Evolutionary conservation across 352 stramenopile species (phyloP).

Genomic region (Phytopythium mirpurense): DNA sequence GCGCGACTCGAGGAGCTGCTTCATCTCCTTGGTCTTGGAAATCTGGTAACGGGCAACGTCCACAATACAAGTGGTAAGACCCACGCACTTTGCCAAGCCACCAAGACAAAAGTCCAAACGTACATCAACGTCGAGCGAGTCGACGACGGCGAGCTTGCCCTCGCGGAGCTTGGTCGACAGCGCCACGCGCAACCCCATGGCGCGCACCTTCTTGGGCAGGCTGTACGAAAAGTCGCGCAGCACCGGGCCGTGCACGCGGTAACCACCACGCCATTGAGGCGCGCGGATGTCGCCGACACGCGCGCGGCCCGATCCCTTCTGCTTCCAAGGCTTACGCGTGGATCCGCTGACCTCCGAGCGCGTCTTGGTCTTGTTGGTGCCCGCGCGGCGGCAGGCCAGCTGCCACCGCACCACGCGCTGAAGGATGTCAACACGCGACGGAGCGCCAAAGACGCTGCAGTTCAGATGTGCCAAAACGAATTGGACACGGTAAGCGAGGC

Average conservation of each 20-base stretch:
- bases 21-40: constrained; percentile 86
- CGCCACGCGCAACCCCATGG: constrained; percentile 80
- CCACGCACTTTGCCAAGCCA: not conserved
- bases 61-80: constrained; percentile 1
- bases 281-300: constrained; percentile 85
- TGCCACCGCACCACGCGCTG: constrained; percentile 88
- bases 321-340: constrained; percentile 84
- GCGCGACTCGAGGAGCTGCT: constrained; percentile 64
- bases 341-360: constrained; percentile 84
- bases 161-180: constrained; percentile 86
- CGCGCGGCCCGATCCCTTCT: constrained; percentile 82
- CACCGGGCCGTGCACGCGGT: constrained; percentile 79
- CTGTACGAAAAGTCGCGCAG: constrained; percentile 86
- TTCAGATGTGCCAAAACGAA: not conserved
- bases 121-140: constrained; percentile 73
- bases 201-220: constrained; percentile 85
- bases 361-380: constrained; percentile 88
- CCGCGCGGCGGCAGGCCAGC: constrained; percentile 72
- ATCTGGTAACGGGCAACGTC: constrained; percentile 25
- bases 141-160: constrained; percentile 79
- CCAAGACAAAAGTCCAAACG: constrained; percentile 12
- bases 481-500: not conserved
- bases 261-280: constrained; percentile 82
- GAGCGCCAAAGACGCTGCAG: constrained; percentile 66
- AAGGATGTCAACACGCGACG: constrained; percentile 79